phyloP scores from a whole-genome alignment of 495 filamentous ascomycete genomes.

The Penicillium flavigenum region DNA sequence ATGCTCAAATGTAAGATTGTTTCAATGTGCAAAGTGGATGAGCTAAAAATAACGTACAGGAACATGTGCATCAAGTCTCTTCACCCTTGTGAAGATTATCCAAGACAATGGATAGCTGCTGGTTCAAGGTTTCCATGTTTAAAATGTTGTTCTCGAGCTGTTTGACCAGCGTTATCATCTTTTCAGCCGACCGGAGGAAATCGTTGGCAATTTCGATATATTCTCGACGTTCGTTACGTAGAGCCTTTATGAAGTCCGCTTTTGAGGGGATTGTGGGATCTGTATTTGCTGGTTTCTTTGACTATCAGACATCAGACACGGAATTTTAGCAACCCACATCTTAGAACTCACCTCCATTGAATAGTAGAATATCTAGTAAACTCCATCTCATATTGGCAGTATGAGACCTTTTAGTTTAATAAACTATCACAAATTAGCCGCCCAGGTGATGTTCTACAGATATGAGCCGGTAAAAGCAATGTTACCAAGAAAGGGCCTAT shows the following conservation, averaged over 20 bases:
- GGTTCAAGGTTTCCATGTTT: slow-evolving; percentile 1
- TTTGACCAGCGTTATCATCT: background rate
- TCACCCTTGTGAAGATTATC: background rate
- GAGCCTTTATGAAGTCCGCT: background rate
- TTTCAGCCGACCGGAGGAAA: background rate
- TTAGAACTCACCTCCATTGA: slow-evolving; percentile 1
- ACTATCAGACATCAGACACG: background rate
- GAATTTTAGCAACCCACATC: background rate
- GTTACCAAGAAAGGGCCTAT: too few relatives aligned
- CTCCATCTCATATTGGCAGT: background rate
- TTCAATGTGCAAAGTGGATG: background rate
- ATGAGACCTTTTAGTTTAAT: background rate
- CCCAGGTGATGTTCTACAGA: background rate
- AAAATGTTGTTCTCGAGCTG: slow-evolving; percentile 4
- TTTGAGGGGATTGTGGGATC: slow-evolving; percentile 3
- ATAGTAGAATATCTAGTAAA: background rate
- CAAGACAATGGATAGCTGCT: background rate
- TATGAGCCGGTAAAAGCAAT: background rate
- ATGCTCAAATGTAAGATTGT: background rate
- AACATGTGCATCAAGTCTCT: background rate
- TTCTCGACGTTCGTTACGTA: background rate
- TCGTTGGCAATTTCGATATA: slow-evolving; percentile 5
- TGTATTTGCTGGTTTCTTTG: background rate
- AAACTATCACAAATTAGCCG: background rate
- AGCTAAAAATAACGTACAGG: slow-evolving; percentile 1